Base-by-base conservation (phyloP, 1,284 basidiomycete genomes). In the Fomitiporia mediterranea region DNA sequence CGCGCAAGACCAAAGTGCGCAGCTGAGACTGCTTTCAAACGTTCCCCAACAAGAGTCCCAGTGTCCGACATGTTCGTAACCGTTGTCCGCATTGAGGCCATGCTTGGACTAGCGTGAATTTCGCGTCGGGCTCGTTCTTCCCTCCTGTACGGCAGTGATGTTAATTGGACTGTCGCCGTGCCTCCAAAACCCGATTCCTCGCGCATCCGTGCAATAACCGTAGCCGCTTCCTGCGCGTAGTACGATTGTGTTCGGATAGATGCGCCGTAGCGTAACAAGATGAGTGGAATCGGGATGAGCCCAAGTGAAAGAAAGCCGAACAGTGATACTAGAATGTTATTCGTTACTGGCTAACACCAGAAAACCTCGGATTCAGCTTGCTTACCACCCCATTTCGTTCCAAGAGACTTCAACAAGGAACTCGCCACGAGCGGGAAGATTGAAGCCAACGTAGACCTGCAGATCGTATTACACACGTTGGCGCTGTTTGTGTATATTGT, bases 381-480 rank as follows among this genome's bases (percentile, higher is more conserved):
- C 63, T 30, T 37, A 68, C 65, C 55, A 46, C 66, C 67, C 68
- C 68, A 69, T 38, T 65, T 62, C 0, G 66, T 65, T 6, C 68
- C 68, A 13, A 67, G 59, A 43, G 60, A 57, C 5, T 63, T 59
- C 37, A 64, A 37, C 49, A 69, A 47, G 2, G 61, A 52, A 40
- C 65, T 60, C 8, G 68, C 64, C n/a, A 63, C 43, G n/a, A 68
- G 53, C 3, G 68, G 68, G 48, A 69, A 65, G 13, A 62, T 48
- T 15, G 64, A 58, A 2, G 61, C 67, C 23, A 66, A 52, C 15
- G 64, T 51, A 27, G 64, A 67, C 32, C 67, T 64, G 4, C 58
- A 59, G 55, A 67, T 60, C 4, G 61, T 63, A 54, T 66, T 69
- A 11, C 60, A 60, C 17, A 66, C 65, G 13, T 38, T 50, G 3